A percentile compares a stretch with the other conserved stretches of the same genome.
Conservation (phyloP, 2,329 filamentous ascomycete species). For the Aspergillus sclerotialis region DNA sequence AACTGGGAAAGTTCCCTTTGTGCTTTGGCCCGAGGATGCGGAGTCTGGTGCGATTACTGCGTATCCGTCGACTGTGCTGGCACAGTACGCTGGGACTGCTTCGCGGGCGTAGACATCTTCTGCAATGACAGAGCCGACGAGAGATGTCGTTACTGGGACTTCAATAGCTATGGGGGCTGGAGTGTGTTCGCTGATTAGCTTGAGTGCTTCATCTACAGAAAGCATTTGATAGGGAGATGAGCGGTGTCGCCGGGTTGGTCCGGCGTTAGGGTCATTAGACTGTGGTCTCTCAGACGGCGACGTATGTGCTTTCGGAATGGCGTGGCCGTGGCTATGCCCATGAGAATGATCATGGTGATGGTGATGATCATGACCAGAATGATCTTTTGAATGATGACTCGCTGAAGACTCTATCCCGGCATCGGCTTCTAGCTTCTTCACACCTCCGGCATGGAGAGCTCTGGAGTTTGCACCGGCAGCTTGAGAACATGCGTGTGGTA, state of each 20-base stretch:
- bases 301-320: conserved; percentile 65
- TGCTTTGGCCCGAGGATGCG: conserved; percentile 49
- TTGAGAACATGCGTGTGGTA: conserved; percentile 92
- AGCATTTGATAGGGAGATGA: conserved; percentile 91
- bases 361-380: conserved; percentile 27
- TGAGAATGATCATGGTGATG: conserved; percentile 49
- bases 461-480: conserved; percentile 78
- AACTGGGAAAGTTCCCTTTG: conserved; percentile 79
- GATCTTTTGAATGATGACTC: conserved; percentile 13
- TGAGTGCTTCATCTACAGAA: conserved; percentile 71
- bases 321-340: conserved; percentile 57
- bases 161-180: conserved; percentile 54
- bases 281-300: conserved; percentile 50
- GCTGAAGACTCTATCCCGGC: conserved; percentile 52
- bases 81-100: conserved; percentile 84
- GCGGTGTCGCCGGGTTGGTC: conserved; percentile 64
- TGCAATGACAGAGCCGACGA: conserved; percentile 74
- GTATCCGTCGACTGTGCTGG: conserved; percentile 96
- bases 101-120: conserved; percentile 74
- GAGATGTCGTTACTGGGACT: conserved; percentile 53
- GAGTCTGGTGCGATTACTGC: conserved; percentile 58
- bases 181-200: conserved; percentile 64
- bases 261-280: conserved; percentile 54
- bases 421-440: conserved; percentile 76
- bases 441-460: conserved; percentile 68